phyloP scores from a whole-genome alignment of 306 rosid species.

The Prinsepia uniflora region DNA sequence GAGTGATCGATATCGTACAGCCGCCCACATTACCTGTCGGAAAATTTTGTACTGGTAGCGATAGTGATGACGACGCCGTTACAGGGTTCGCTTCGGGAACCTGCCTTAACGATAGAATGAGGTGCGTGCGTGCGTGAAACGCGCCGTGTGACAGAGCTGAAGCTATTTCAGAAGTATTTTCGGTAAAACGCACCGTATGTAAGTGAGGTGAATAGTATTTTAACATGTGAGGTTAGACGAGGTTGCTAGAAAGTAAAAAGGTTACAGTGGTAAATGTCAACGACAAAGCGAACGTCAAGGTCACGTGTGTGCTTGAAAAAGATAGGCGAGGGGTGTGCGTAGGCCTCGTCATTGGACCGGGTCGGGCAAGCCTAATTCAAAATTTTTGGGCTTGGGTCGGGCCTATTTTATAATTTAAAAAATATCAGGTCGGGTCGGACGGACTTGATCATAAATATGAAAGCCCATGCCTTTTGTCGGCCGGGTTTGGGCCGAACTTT shows the following conservation, averaged over 20 bases:
- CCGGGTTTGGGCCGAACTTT: too few species aligned
- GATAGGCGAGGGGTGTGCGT: background rate
- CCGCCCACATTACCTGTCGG: slow-evolving; percentile 36
- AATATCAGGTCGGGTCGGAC: too few species aligned
- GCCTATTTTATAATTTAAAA: too few species aligned
- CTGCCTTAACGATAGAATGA: background rate
- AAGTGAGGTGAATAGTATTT: background rate
- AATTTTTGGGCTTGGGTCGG: too few species aligned
- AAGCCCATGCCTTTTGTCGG: too few species aligned
- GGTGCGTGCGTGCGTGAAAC: background rate
- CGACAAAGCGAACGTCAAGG: background rate
- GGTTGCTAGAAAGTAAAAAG: background rate
- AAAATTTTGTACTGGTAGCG: too few species aligned
- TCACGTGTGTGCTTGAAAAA: slow-evolving; percentile 1
- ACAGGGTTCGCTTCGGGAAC: background rate
- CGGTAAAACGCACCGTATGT: background rate
- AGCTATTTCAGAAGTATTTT: background rate
- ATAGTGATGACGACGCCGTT: background rate
- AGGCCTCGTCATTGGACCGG: too few species aligned
- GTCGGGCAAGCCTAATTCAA: too few species aligned
- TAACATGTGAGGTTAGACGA: background rate
- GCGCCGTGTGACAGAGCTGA: background rate
- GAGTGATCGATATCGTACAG: slow-evolving; percentile 28
- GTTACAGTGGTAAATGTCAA: background rate
- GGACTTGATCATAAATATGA: too few species aligned